Evolutionary conservation across 2,329 filamentous ascomycete species (phyloP).

Genomic region (Cladosporium cucumerinum): DNA sequence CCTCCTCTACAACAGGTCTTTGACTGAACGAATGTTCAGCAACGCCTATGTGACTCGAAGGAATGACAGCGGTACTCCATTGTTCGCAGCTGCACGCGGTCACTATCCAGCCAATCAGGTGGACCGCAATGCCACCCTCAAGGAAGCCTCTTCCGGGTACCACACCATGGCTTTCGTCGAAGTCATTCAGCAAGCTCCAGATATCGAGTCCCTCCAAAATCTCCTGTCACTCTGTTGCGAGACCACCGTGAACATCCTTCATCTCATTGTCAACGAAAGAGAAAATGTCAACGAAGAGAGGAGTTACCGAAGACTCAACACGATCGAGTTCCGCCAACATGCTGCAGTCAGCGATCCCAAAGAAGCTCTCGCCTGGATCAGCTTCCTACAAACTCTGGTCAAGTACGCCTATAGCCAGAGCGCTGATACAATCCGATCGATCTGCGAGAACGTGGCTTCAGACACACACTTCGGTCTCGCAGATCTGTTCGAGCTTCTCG

Average conservation of each 20-base stretch:
- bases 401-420: not conserved
- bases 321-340: slow-evolving; percentile 35
- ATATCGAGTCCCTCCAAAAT: not conserved
- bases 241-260: not conserved
- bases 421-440: not conserved
- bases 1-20: not conserved
- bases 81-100: not conserved
- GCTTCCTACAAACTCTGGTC: not conserved
- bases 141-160: not conserved
- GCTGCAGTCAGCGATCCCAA: slow-evolving; percentile 11
- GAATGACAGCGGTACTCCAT: not conserved
- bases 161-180: not conserved
- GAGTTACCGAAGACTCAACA: slow-evolving; percentile 13
- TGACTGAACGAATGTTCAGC: not conserved
- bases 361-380: not conserved
- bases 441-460: not conserved
- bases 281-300: not conserved
- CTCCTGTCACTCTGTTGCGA: not conserved
- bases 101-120: not conserved
- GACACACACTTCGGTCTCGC: not conserved
- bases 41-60: not conserved
- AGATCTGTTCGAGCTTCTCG: not conserved
- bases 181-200: not conserved
- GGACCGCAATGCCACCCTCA: not conserved
- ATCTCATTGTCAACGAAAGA: not conserved